Percentiles rank a stretch among this genome's conserved stretches.
These are phyloP conservation scores for Ceratobasidium sp. DNA, from an alignment of 1,284 basidiomycete species.

Conservation along the genomic window DNA sequence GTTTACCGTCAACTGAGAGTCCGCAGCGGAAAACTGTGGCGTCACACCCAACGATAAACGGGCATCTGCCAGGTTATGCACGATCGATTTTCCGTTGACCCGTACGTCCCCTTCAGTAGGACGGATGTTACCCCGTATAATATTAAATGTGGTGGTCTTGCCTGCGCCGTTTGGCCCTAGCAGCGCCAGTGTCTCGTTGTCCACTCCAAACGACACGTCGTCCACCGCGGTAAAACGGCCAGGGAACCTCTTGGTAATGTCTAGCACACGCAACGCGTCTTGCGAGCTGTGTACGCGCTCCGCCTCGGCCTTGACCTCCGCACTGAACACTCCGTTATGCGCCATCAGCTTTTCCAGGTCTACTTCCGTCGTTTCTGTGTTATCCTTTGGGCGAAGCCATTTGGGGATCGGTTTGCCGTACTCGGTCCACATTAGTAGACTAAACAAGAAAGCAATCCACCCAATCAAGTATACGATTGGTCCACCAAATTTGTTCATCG, in stretches of 20 bases:
- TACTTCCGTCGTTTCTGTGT: slow-evolving; percentile 27
- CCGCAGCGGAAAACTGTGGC: slow-evolving; percentile 85
- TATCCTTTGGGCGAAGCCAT: slow-evolving; percentile 22
- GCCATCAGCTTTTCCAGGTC: neutral
- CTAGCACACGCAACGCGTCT: slow-evolving; percentile 71
- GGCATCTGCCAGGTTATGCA: slow-evolving; percentile 67
- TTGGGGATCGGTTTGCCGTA: slow-evolving; percentile 61
- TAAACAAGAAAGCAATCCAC: slow-evolving; percentile 64
- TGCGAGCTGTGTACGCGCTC: slow-evolving; percentile 60
- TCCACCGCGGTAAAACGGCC: slow-evolving; percentile 69
- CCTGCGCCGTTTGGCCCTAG: slow-evolving; percentile 83
- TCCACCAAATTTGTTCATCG: slow-evolving; percentile 72
- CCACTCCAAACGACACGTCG: slow-evolving; percentile 75
- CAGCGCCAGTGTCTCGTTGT: slow-evolving; percentile 73
- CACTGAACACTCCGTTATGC: slow-evolving; percentile 32
- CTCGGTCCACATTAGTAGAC: slow-evolving; percentile 69
- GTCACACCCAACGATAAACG: slow-evolving; percentile 78
- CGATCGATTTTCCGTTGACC: slow-evolving; percentile 71
- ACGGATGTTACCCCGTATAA: slow-evolving; percentile 73
- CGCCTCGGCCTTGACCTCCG: slow-evolving; percentile 68
- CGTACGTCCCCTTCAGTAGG: slow-evolving; percentile 72
- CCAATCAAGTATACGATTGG: slow-evolving; percentile 79
- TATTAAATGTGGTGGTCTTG: slow-evolving; percentile 81
- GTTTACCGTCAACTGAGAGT: slow-evolving; percentile 76
- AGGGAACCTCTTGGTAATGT: slow-evolving; percentile 71